Percentiles rank a stretch among this genome's conserved stretches.
phyloP scores from a whole-genome alignment of 2,329 filamentous ascomycete species.

The Helotiales sp. region DNA sequence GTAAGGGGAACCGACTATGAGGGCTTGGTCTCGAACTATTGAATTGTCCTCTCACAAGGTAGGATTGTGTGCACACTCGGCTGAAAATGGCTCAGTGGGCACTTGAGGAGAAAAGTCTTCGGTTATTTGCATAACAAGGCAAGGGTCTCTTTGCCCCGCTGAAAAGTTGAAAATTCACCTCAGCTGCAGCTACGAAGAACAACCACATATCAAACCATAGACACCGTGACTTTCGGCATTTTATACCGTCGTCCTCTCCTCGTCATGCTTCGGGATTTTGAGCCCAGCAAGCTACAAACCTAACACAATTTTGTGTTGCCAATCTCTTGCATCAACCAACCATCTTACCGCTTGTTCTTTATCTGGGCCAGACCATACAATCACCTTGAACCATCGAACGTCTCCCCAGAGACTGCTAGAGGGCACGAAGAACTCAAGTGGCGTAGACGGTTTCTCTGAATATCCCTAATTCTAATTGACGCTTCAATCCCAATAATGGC shows the following conservation, averaged over 20 bases:
- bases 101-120: background rate
- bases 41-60: background rate
- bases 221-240: conserved; percentile 2
- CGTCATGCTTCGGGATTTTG: conserved; percentile 32
- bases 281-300: conserved; percentile 30
- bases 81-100: conserved; percentile 9
- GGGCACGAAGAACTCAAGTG: conserved; percentile 7
- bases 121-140: background rate
- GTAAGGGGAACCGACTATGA: too few relatives aligned
- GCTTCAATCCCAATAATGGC: conserved; percentile 31
- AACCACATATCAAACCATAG: background rate
- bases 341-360: conserved; percentile 12
- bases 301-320: conserved; percentile 13
- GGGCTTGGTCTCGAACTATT: too few relatives aligned
- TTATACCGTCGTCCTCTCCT: conserved; percentile 6
- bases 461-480: conserved; percentile 25
- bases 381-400: conserved; percentile 10
- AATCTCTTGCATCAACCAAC: conserved; percentile 12
- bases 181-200: background rate
- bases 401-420: conserved; percentile 8
- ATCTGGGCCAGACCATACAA: conserved; percentile 12
- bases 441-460: conserved; percentile 17
- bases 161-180: background rate
- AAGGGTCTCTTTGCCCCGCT: background rate
- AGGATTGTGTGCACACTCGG: background rate